Evolutionary conservation across 169 alveolate genomes (phyloP).

Genomic region (Plasmodium gonderi): DNA sequence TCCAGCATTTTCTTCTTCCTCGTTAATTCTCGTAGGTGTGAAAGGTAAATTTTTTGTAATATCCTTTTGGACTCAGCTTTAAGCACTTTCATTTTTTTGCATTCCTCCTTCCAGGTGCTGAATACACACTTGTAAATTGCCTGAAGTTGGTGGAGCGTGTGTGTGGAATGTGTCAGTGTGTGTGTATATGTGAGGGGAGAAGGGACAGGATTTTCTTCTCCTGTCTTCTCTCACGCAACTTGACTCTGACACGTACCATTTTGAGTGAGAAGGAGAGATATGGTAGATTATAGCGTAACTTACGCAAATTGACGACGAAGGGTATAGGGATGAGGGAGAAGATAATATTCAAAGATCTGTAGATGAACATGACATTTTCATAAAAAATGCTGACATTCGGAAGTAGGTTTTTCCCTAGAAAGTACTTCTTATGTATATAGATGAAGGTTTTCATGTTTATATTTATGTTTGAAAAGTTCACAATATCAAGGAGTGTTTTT

Average conservation of each 20-base stretch:
- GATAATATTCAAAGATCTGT: constrained; percentile 23
- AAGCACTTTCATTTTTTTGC: constrained; percentile 9
- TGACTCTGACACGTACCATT: not conserved
- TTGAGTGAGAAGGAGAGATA: constrained; percentile 31
- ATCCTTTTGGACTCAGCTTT: not conserved
- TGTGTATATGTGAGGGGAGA: not conserved
- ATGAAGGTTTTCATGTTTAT: constrained; percentile 24
- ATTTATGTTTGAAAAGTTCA: constrained; percentile 28
- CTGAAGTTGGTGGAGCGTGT: not conserved
- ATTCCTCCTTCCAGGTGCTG: constrained; percentile 10
- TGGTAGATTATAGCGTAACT: constrained; percentile 18
- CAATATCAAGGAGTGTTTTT: constrained; percentile 20
- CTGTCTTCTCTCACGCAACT: not conserved
- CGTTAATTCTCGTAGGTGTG: not conserved
- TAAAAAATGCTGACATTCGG: constrained; percentile 10
- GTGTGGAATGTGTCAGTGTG: not conserved
- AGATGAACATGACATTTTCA: constrained; percentile 13
- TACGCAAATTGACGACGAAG: constrained; percentile 21
- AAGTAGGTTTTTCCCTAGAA: not conserved
- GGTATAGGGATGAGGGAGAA: constrained; percentile 19
- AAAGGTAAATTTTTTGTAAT: not conserved
- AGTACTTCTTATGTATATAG: constrained; percentile 45
- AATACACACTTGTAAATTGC: constrained; percentile 33
- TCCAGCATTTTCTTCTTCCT: constrained; percentile 17
- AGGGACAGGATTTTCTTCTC: not conserved